phyloP scores from a whole-genome alignment of 345 rosid species.

The Brassica juncea region DNA sequence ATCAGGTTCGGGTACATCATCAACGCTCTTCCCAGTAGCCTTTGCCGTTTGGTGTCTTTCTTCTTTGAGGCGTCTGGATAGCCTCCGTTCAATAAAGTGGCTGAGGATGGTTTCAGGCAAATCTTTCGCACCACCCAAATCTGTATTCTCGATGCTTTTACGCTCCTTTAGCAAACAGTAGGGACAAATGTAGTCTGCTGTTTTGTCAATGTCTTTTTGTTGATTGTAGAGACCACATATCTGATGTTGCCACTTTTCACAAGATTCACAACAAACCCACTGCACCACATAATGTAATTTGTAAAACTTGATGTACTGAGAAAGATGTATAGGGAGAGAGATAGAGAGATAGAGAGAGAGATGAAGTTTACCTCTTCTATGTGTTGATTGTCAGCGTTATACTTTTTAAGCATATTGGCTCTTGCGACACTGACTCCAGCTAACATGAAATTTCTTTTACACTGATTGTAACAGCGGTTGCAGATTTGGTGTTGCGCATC shows the following conservation, averaged over 20 bases:
- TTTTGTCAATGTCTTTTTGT: slow-evolving; percentile 43
- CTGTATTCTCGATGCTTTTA: slow-evolving; percentile 28
- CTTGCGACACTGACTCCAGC: slow-evolving; percentile 43
- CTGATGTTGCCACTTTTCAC: slow-evolving; percentile 62
- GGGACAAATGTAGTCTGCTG: slow-evolving; percentile 52
- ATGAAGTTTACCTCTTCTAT: slow-evolving; percentile 47
- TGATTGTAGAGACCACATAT: slow-evolving; percentile 65
- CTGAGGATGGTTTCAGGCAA: slow-evolving; percentile 57
- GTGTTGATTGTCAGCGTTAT: slow-evolving; percentile 40
- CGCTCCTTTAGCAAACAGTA: slow-evolving; percentile 52
- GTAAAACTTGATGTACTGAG: slow-evolving; percentile 4
- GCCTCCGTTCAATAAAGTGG: slow-evolving; percentile 53
- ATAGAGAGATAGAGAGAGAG: slow-evolving; percentile 5
- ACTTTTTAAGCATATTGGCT: slow-evolving; percentile 39
- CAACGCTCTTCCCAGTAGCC: slow-evolving; percentile 41
- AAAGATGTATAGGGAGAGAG: not conserved
- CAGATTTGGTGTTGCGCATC: slow-evolving; percentile 47
- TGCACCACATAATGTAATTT: slow-evolving; percentile 27
- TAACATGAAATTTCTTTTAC: slow-evolving; percentile 25
- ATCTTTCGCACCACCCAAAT: slow-evolving; percentile 54
- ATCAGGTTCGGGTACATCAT: slow-evolving; percentile 53
- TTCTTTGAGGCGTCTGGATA: slow-evolving; percentile 46
- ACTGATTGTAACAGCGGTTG: slow-evolving; percentile 38
- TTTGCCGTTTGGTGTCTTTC: slow-evolving; percentile 55
- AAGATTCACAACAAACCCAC: slow-evolving; percentile 66